Evolutionary conservation across 768 basidiomycete species (phyloP).

Genomic region (Tylopilus subfusipes): DNA sequence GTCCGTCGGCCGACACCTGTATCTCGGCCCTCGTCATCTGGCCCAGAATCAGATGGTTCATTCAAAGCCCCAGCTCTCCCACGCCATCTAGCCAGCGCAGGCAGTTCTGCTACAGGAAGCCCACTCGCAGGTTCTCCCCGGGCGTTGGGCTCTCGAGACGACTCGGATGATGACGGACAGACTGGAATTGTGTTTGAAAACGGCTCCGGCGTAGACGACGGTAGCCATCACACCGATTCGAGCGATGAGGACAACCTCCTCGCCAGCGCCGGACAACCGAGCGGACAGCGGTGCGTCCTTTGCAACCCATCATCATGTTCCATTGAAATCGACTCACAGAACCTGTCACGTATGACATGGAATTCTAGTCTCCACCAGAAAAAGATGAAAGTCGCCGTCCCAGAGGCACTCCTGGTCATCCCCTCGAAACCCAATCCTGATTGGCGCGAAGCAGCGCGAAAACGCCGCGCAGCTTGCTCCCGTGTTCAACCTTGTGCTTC

Average conservation of each 20-base stretch:
- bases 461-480: conserved; percentile 37
- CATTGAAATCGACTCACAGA: conserved; percentile 71
- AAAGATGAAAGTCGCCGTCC: conserved; percentile 34
- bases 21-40: conserved; percentile 60
- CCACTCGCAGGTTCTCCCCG: conserved; percentile 55
- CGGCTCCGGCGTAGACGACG: conserved; percentile 22
- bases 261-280: conserved; percentile 49
- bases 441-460: conserved; percentile 80
- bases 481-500: conserved; percentile 9
- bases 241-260: conserved; percentile 69
- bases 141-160: conserved; percentile 23
- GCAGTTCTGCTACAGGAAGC: conserved; percentile 47
- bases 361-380: conserved; percentile 43
- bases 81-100: conserved; percentile 43
- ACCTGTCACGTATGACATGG: conserved; percentile 31
- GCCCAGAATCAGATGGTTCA: conserved; percentile 54
- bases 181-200: conserved; percentile 24
- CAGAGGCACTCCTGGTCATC: conserved; percentile 73
- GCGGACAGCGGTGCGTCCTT: conserved; percentile 80
- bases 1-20: conserved; percentile 74
- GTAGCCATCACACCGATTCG: conserved; percentile 38
- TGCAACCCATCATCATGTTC: background rate
- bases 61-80: conserved; percentile 65
- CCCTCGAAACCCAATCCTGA: conserved; percentile 84
- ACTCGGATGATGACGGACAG: conserved; percentile 28